Percentiles rank a stretch among this genome's conserved stretches.
Conservation (phyloP, 2,329 filamentous ascomycete species). For the Colletotrichum phormii region DNA sequence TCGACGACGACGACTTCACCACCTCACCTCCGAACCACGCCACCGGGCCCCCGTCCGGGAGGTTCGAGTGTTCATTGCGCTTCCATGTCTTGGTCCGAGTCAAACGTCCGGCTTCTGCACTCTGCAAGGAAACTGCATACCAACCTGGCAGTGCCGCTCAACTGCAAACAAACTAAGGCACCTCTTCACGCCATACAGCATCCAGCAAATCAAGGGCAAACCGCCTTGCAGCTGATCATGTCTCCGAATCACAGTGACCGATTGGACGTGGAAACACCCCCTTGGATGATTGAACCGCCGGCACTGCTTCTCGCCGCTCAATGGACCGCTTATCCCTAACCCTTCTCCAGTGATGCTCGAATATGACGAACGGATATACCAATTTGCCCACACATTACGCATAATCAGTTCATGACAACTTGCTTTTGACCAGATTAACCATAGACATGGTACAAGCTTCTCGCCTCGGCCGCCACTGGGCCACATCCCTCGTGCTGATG, state of each 20-base stretch:
- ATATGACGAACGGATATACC: background rate
- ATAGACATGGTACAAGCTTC: slow-evolving; percentile 9
- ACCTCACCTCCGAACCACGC: slow-evolving; percentile 34
- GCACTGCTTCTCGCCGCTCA: background rate
- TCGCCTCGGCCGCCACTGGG: background rate
- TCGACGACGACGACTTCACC: slow-evolving; percentile 4
- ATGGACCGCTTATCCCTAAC: background rate
- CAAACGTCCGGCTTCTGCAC: slow-evolving; percentile 32
- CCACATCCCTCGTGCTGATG: background rate
- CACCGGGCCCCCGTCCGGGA: slow-evolving; percentile 32
- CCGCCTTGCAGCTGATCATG: background rate
- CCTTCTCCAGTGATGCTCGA: background rate
- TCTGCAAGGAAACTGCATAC: slow-evolving; percentile 18
- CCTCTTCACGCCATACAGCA: background rate
- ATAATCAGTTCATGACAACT: slow-evolving; percentile 22
- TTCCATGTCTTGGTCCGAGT: slow-evolving; percentile 24
- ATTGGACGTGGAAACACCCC: slow-evolving; percentile 7
- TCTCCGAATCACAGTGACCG: slow-evolving; percentile 17
- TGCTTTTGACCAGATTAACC: slow-evolving; percentile 13
- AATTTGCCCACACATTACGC: slow-evolving; percentile 7
- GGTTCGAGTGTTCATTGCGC: slow-evolving; percentile 37
- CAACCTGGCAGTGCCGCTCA: slow-evolving; percentile 19
- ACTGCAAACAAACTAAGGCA: slow-evolving; percentile 21
- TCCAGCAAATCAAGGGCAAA: background rate
- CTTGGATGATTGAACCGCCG: background rate